A percentile compares a stretch with the other conserved stretches of the same genome.
These are phyloP conservation scores for Suillus plorans DNA, from an alignment of 768 basidiomycete species.

Conservation along the genomic window DNA sequence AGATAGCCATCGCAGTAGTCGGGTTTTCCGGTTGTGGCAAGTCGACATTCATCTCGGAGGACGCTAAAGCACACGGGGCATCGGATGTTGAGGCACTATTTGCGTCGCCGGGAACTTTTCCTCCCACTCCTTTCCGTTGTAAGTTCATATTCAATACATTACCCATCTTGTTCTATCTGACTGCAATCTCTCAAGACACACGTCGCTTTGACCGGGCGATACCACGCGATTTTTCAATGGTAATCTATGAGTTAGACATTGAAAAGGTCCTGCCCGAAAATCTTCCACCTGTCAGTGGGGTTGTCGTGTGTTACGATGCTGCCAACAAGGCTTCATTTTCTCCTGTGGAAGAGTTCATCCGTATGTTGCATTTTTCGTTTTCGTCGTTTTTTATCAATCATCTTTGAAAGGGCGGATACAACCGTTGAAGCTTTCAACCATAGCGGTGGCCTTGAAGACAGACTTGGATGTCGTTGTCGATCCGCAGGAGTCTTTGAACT, in stretches of 20 bases:
- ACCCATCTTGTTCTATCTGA: constrained; percentile 16
- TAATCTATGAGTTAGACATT: constrained; percentile 57
- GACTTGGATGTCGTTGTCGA: constrained; percentile 64
- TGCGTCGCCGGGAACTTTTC: constrained; percentile 30
- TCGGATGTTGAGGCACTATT: constrained; percentile 39
- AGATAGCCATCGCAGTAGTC: constrained; percentile 71
- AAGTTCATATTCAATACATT: constrained; percentile 12
- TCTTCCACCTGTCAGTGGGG: constrained; percentile 68
- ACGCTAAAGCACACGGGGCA: constrained; percentile 62
- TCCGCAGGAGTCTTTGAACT: constrained; percentile 47
- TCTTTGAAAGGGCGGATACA: constrained; percentile 52
- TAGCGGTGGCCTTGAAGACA: constrained; percentile 88
- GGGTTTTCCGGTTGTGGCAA: constrained; percentile 84
- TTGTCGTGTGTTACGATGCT: constrained; percentile 85
- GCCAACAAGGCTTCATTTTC: constrained; percentile 59
- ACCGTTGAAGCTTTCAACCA: constrained; percentile 55
- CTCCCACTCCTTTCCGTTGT: constrained; percentile 42
- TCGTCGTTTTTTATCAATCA: constrained; percentile 12
- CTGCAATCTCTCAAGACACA: constrained; percentile 32
- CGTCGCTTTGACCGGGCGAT: constrained; percentile 33
- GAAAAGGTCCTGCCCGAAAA: constrained; percentile 43
- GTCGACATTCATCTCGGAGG: constrained; percentile 75
- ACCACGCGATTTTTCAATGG: constrained; percentile 43
- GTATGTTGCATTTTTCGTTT: constrained; percentile 45
- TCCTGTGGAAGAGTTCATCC: constrained; percentile 65